Conservation (phyloP, 2,329 filamentous ascomycete species). For the Fusarium sambucinum region DNA sequence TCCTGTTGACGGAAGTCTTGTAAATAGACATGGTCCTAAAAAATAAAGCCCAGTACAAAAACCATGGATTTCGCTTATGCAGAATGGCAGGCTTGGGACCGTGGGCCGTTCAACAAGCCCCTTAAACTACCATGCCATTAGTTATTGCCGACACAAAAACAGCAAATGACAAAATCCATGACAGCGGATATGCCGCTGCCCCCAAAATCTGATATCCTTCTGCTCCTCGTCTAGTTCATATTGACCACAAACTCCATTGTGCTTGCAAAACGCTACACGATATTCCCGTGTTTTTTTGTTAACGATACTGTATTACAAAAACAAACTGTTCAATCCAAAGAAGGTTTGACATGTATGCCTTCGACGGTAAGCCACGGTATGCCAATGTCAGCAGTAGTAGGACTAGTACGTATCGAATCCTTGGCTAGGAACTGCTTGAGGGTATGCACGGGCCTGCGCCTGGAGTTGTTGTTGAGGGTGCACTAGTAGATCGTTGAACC, state of each 20-base stretch:
- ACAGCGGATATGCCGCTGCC: conserved; percentile 18
- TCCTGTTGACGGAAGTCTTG: conserved; percentile 65
- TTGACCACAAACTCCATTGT: conserved; percentile 42
- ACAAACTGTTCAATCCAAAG: conserved; percentile 22
- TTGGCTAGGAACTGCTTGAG: conserved; percentile 56
- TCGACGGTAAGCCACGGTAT: conserved; percentile 7
- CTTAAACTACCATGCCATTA: conserved; percentile 35
- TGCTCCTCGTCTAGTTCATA: conserved; percentile 42
- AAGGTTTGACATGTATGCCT: conserved; percentile 2
- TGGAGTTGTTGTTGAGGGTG: conserved; percentile 63
- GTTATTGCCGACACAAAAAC: conserved; percentile 20
- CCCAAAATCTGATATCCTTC: conserved; percentile 37
- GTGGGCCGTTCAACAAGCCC: conserved; percentile 5
- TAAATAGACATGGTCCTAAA: conserved; percentile 54
- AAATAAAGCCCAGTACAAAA: conserved; percentile 21
- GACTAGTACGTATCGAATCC: conserved; percentile 54
- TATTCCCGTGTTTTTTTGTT: conserved; percentile 22
- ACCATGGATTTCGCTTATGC: conserved; percentile 33
- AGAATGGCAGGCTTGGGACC: conserved; percentile 24
- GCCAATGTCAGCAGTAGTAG: conserved; percentile 4
- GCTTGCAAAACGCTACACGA: conserved; percentile 30
- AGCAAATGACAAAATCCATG: conserved; percentile 19
- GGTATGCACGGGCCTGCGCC: conserved; percentile 57
- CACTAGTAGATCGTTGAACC: conserved; percentile 83
- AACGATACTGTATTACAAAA: conserved; percentile 4